phyloP scores from a whole-genome alignment of 352 stramenopile genomes.

The Globisporangium middletonii region DNA sequence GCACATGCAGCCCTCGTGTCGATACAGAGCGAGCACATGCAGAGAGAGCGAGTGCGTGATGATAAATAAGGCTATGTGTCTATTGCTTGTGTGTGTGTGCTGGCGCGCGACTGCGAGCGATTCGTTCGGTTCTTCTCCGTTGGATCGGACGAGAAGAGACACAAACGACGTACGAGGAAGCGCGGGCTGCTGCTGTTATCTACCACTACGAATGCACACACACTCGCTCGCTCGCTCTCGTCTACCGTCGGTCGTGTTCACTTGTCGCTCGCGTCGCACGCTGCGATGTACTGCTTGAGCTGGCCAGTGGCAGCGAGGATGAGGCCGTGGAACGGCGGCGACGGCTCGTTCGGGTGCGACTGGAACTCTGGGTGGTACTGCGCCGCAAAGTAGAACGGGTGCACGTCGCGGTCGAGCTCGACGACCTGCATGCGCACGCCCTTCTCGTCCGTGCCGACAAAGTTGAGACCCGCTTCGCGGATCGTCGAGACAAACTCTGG shows the following conservation, averaged over 20 bases:
- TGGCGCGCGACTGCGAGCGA: constrained; percentile 12
- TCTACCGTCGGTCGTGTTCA: constrained; percentile 7
- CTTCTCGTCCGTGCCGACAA: constrained; percentile 97
- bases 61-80: not conserved
- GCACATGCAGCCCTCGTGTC: too few relatives aligned
- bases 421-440: constrained; percentile 98
- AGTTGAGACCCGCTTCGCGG: constrained; percentile 91
- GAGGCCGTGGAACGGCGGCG: constrained; percentile 97
- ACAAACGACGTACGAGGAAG: constrained; percentile 3
- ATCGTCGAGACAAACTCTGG: constrained; percentile 91
- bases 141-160: constrained; percentile 7
- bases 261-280: constrained; percentile 28
- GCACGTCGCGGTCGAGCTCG: constrained; percentile 91
- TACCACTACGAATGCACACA: not conserved
- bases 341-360: constrained; percentile 93
- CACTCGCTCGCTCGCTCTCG: not conserved
- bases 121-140: constrained; percentile 12
- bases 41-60: not conserved
- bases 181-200: not conserved
- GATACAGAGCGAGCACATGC: not conserved
- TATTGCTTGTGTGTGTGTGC: not conserved
- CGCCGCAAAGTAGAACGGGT: constrained; percentile 99
- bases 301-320: constrained; percentile 87
- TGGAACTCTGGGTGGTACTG: constrained; percentile 99
- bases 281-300: constrained; percentile 62